Evolutionary conservation across 305 asterid genomes (phyloP).

Genomic region (Fraxinus nigra): DNA sequence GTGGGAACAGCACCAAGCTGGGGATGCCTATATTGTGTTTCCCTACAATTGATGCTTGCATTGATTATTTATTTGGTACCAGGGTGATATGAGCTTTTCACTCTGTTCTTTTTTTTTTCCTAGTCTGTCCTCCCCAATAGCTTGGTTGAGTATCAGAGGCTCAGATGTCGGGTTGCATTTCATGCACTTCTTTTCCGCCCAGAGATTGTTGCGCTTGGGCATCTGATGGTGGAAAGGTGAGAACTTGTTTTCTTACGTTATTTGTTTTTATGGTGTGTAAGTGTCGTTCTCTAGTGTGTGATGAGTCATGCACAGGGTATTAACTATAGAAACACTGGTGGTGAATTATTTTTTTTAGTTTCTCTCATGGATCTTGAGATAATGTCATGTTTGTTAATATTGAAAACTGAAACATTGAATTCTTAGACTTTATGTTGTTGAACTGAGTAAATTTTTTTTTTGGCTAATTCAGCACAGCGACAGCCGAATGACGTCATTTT

Average conservation of each 20-base stretch:
- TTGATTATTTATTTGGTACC: background rate
- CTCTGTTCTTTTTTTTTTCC: conserved; percentile 14
- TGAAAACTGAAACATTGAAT: background rate
- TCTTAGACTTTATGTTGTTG: background rate
- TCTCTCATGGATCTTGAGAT: conserved; percentile 1
- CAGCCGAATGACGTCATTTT: background rate
- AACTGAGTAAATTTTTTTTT: background rate
- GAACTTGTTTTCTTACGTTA: conserved; percentile 22
- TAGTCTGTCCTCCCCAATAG: conserved; percentile 77
- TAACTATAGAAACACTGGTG: background rate
- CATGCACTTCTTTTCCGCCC: conserved; percentile 82
- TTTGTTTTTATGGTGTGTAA: conserved; percentile 15
- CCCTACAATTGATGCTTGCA: conserved; percentile 2
- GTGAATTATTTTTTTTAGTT: background rate
- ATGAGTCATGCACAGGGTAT: background rate
- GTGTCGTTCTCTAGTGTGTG: background rate
- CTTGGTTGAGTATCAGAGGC: conserved; percentile 89
- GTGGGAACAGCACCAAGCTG: background rate
- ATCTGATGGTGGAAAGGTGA: conserved; percentile 70
- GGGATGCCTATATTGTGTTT: background rate
- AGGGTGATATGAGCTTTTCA: conserved; percentile 13
- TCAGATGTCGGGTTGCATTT: conserved; percentile 93
- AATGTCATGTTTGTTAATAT: background rate
- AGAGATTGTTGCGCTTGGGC: conserved; percentile 67
- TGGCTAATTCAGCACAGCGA: background rate